Evolutionary conservation across 108 stramenopile species (phyloP), one percentile per base, ranked within the genome.

Genomic region (Cyclotella sp.): DNA sequence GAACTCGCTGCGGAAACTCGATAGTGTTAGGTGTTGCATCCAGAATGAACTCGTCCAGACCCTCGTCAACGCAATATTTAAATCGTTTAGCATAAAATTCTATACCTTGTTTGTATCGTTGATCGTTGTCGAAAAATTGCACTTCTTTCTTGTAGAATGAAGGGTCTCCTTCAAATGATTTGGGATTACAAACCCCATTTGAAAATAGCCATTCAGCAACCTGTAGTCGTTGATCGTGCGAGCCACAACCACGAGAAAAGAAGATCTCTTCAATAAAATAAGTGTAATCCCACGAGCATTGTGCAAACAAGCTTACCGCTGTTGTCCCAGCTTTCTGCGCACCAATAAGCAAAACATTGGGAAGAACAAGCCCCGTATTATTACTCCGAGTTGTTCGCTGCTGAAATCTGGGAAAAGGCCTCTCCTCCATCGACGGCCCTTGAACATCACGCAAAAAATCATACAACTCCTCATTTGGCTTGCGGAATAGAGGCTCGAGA

Each of bases 41-140:
- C 49, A 85, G 28, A 15, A 65, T 55, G 15, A 70, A 27, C 18
- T 43, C 40, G 16, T 39, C 30, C 15, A 41, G 15, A 28, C 42
- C 72, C 9, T 16, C 30, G 30, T 22, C 41, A 8, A 3, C 15
- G 13, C 68, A 65, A 42, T 73, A 63, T 7, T 66, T 27, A 61
- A 63, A 85, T 6, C 85, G 78, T 21, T 70, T 54, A n/a, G 73
- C 55, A 62, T 82, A 85, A 46, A 82, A 82, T 11, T 74, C 19
- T 24, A 57, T 57, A 24, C 55, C 55, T 26, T 57, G 24, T 26
- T 19, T 24, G 24, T 57, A 57, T 8, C 55, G n/a, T 21, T 57
- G 21, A 3, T 57, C 55, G 24, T 26, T 57, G 8, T 57, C 55
- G 55, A 57, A 57, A 24, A 57, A 57, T 26, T 57, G 55, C 19